phyloP scores from a whole-genome alignment of 495 filamentous ascomycete genomes.

The Barbatosphaeria neglecta region DNA sequence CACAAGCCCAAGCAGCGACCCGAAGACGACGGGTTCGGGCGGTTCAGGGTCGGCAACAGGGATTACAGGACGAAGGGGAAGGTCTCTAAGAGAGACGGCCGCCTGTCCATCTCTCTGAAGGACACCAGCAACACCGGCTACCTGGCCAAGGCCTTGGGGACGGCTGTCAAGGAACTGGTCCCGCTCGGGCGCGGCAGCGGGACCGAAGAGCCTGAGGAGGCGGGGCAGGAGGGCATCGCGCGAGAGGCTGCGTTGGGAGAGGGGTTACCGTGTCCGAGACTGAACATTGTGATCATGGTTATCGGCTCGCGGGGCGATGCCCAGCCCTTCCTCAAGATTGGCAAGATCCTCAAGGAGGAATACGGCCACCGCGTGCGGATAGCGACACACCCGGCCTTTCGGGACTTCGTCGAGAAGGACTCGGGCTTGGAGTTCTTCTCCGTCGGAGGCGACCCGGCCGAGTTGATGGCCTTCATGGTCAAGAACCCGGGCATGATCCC shows the following conservation, averaged over 20 bases:
- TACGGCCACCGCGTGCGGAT: constrained; percentile 68
- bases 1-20: constrained; percentile 1
- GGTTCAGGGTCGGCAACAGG: constrained; percentile 49
- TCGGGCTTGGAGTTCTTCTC: constrained; percentile 63
- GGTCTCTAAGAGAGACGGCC: constrained; percentile 56
- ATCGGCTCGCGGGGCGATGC: constrained; percentile 72
- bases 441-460: constrained; percentile 67
- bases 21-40: constrained; percentile 18
- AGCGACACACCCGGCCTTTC: constrained; percentile 64
- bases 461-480: constrained; percentile 81
- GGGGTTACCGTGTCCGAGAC: constrained; percentile 25
- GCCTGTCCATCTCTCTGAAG: constrained; percentile 58
- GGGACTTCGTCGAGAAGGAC: constrained; percentile 54
- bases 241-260: constrained; percentile 5
- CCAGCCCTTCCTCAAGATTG: constrained; percentile 63
- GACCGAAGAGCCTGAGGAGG: neutral
- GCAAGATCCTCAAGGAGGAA: constrained; percentile 45
- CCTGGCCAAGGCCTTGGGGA: constrained; percentile 56
- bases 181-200: constrained; percentile 7
- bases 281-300: constrained; percentile 73
- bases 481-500: constrained; percentile 75
- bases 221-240: constrained; percentile 3
- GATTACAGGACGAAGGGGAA: constrained; percentile 53
- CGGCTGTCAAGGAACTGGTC: constrained; percentile 31
- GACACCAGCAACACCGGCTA: constrained; percentile 55